Evolutionary conservation across 192 early-diverging fungal genomes (phyloP).

Genomic region (Backusella australiensis): DNA sequence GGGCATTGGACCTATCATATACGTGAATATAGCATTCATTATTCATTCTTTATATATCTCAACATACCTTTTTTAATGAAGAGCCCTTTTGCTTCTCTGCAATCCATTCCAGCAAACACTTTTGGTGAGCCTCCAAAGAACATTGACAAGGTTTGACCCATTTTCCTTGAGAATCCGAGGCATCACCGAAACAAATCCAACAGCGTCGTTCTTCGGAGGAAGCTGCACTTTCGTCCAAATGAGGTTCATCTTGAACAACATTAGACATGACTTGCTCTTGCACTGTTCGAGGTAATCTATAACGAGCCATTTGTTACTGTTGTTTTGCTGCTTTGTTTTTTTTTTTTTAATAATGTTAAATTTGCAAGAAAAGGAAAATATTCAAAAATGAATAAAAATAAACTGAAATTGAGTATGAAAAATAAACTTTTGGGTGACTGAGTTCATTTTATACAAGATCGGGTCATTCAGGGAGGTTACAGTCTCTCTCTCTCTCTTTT

Average conservation of each 20-base stretch:
- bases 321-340: neutral
- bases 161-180: slow-evolving; percentile 52
- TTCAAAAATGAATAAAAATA: neutral
- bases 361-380: neutral
- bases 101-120: slow-evolving; percentile 76
- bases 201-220: slow-evolving; percentile 43
- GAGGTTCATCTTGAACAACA: neutral
- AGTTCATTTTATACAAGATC: no score
- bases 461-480: no score
- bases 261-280: neutral
- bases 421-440: neutral
- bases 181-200: slow-evolving; percentile 78
- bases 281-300: neutral
- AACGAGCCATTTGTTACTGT: neutral
- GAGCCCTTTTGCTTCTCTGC: slow-evolving; percentile 59
- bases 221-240: neutral
- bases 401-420: neutral
- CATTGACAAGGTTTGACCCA: slow-evolving; percentile 75
- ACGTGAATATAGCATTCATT: neutral
- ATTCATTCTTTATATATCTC: neutral
- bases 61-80: slow-evolving; percentile 43
- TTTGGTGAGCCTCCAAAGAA: slow-evolving; percentile 72
- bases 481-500: no score
- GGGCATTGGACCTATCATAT: slow-evolving; percentile 60
- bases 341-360: neutral